Conservation (phyloP, 2,329 filamentous ascomycete species). For the Cucurbitaria berberidis region DNA sequence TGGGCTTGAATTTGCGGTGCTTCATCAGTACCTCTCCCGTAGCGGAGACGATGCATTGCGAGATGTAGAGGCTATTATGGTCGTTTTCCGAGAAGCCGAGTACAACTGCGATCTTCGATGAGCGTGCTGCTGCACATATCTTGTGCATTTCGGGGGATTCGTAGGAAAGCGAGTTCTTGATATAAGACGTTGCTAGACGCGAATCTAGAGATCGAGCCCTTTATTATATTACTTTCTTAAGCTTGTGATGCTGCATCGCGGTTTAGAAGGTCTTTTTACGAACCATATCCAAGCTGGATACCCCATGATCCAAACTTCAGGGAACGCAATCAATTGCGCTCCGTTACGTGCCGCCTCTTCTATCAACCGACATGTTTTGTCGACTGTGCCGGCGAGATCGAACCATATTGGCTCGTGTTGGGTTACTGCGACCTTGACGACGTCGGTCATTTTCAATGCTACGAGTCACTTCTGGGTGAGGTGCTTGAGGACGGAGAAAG, state of each 20-base stretch:
- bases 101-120: conserved; percentile 44
- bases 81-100: conserved; percentile 51
- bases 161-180: conserved; percentile 52
- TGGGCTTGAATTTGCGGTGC: conserved; percentile 52
- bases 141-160: conserved; percentile 52
- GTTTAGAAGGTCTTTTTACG: conserved; percentile 13
- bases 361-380: conserved; percentile 65
- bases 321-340: conserved; percentile 60
- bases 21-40: conserved; percentile 46
- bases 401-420: conserved; percentile 68
- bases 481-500: neutral
- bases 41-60: conserved; percentile 47
- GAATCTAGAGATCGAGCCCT: conserved; percentile 53
- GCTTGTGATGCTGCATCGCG: no score
- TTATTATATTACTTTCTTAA: neutral
- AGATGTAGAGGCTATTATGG: conserved; percentile 49
- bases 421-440: conserved; percentile 54
- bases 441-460: neutral
- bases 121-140: conserved; percentile 48
- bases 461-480: neutral
- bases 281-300: conserved; percentile 57
- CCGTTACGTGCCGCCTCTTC: conserved; percentile 60
- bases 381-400: conserved; percentile 60
- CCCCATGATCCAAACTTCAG: conserved; percentile 55
- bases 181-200: conserved; percentile 50